Evolutionary conservation across 192 early-diverging fungal genomes (phyloP).

Genomic region (Tieghemiomyces parasiticus): DNA sequence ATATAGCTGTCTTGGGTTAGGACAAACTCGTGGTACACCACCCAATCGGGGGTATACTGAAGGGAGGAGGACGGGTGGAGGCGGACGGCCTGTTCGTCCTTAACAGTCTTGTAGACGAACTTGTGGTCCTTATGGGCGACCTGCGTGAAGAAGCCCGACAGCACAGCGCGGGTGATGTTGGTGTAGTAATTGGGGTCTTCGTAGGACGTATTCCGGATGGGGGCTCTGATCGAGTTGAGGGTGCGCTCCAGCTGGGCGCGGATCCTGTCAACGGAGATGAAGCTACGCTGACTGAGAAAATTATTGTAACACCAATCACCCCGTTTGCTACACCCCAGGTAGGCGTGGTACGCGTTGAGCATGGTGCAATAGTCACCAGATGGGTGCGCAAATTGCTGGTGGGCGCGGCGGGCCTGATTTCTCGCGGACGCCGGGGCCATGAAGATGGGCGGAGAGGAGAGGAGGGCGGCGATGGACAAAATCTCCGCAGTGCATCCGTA

Average conservation of each 20-base stretch:
- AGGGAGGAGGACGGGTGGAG: conserved; percentile 87
- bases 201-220: conserved; percentile 53
- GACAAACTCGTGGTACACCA: conserved; percentile 98
- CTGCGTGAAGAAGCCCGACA: conserved; percentile 97
- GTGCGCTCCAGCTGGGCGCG: conserved; percentile 73
- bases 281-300: conserved; percentile 75
- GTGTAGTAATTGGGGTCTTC: conserved; percentile 60
- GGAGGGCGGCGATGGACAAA: conserved; percentile 85
- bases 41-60: conserved; percentile 93
- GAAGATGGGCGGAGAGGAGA: conserved; percentile 83
- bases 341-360: conserved; percentile 94
- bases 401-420: conserved; percentile 79
- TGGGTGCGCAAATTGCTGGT: conserved; percentile 81
- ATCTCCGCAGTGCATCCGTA: conserved; percentile 89
- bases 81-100: conserved; percentile 94
- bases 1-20: conserved; percentile 93
- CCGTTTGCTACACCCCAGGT: conserved; percentile 43
- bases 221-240: conserved; percentile 57
- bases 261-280: conserved; percentile 88
- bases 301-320: conserved; percentile 87
- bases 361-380: conserved; percentile 95
- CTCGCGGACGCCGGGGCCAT: conserved; percentile 82
- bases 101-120: conserved; percentile 78
- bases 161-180: conserved; percentile 80
- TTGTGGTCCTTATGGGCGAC: conserved; percentile 86